Evolutionary conservation across 352 stramenopile genomes (phyloP).

Genomic region (Phytophthora multivora): DNA sequence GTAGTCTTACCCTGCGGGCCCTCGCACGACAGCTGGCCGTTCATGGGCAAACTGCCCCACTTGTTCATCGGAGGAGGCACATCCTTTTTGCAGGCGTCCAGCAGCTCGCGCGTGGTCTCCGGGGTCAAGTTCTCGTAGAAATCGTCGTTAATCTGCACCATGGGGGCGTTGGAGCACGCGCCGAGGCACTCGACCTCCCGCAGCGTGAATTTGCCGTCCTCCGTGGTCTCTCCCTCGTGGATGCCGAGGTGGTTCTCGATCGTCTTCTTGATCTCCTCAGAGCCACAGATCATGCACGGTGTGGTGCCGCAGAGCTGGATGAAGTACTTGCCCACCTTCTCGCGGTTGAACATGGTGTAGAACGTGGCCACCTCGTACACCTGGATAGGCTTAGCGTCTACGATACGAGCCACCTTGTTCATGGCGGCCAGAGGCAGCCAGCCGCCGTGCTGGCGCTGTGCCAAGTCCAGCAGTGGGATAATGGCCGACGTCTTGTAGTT

Average conservation of each 20-base stretch:
- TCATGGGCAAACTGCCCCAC: constrained; percentile 99
- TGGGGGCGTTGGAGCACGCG: constrained; percentile 99
- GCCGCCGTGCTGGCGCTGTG: constrained; percentile 96
- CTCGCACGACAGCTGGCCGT: constrained; percentile 99
- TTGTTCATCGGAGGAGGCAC: constrained; percentile 95
- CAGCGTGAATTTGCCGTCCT: constrained; percentile 92
- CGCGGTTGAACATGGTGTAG: constrained; percentile 99
- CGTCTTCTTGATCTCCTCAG: constrained; percentile 99
- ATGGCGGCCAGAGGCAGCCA: constrained; percentile 98
- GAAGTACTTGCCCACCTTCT: constrained; percentile 96
- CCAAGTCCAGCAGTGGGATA: constrained; percentile 98
- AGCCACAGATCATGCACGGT: constrained; percentile 99
- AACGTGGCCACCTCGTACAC: constrained; percentile 99
- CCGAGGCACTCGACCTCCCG: constrained; percentile 99
- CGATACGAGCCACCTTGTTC: constrained; percentile 99
- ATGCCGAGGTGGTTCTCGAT: constrained; percentile 98
- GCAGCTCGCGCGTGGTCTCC: constrained; percentile 96
- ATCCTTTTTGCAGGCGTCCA: constrained; percentile 97
- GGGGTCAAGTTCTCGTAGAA: constrained; percentile 98
- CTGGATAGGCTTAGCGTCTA: constrained; percentile 95
- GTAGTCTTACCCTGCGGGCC: constrained; percentile 96
- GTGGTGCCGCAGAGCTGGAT: constrained; percentile 99
- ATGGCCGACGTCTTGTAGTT: constrained; percentile 99
- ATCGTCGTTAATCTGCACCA: constrained; percentile 99
- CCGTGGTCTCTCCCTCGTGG: constrained; percentile 93